phyloP scores from a whole-genome alignment of 2,329 filamentous ascomycete species.

The Cercospora berteroae region DNA sequence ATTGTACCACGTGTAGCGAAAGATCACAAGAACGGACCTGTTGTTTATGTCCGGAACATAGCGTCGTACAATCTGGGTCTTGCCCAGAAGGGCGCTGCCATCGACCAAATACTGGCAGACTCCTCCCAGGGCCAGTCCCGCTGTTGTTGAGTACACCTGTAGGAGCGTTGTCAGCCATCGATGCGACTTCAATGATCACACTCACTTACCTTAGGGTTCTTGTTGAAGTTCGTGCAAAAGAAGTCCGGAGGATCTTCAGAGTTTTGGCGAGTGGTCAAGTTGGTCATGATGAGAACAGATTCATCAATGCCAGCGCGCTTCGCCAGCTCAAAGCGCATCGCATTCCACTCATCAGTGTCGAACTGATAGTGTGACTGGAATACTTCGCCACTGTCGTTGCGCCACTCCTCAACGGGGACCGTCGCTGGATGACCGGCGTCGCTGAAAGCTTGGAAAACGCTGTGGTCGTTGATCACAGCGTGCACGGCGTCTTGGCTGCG shows the following conservation, averaged over 20 bases:
- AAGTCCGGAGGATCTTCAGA: background rate
- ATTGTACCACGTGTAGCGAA: background rate
- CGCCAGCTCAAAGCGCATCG: background rate
- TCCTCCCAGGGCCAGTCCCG: background rate
- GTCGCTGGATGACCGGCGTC: background rate
- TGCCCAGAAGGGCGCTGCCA: background rate
- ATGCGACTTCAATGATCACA: rapidly evolving
- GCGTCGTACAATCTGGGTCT: background rate
- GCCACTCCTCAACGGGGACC: background rate
- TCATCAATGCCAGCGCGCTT: background rate
- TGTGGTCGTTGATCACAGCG: background rate
- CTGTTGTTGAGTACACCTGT: background rate
- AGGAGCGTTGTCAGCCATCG: background rate
- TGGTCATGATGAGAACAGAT: background rate
- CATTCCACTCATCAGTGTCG: background rate
- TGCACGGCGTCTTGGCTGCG: background rate
- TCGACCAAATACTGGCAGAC: background rate
- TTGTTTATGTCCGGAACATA: background rate
- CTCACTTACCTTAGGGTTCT: background rate
- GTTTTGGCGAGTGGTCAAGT: background rate
- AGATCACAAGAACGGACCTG: background rate
- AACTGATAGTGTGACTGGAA: background rate
- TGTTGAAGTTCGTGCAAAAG: background rate
- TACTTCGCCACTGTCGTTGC: background rate
- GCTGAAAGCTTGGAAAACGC: background rate